A percentile compares a stretch with the other conserved stretches of the same genome.
phyloP scores from a whole-genome alignment of 768 basidiomycete species.

The Mycena kentingensis region DNA sequence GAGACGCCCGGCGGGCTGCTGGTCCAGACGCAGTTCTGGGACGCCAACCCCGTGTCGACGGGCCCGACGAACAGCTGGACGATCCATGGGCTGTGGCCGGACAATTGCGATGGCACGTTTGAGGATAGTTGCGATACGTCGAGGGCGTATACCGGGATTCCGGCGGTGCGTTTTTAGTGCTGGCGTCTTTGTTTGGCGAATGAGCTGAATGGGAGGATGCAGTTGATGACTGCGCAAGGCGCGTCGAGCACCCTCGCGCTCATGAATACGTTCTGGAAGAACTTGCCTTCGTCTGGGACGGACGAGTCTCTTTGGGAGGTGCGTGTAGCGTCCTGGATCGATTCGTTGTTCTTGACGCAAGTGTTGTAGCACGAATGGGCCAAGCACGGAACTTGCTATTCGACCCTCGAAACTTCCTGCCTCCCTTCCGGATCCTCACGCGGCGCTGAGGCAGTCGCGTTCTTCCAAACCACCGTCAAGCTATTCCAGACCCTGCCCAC shows the following conservation, averaged over 20 bases:
- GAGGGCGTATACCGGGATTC: slow-evolving; percentile 48
- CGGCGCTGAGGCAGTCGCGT: slow-evolving; percentile 52
- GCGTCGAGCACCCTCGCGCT: slow-evolving; percentile 59
- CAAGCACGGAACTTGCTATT: slow-evolving; percentile 63
- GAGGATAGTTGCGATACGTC: slow-evolving; percentile 47
- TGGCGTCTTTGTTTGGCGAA: background rate
- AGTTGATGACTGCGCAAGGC: slow-evolving; percentile 61
- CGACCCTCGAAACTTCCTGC: slow-evolving; percentile 61
- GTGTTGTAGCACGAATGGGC: slow-evolving; percentile 61
- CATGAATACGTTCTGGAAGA: slow-evolving; percentile 46
- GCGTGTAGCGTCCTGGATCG: background rate
- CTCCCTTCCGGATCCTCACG: slow-evolving; percentile 56
- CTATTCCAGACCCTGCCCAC: slow-evolving; percentile 50
- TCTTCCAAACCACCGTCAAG: background rate
- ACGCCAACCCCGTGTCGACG: slow-evolving; percentile 41
- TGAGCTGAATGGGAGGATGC: background rate
- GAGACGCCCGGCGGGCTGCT: slow-evolving; percentile 50
- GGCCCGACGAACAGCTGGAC: slow-evolving; percentile 57
- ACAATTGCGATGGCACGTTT: slow-evolving; percentile 11
- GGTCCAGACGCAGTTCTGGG: slow-evolving; percentile 59
- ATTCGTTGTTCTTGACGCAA: background rate
- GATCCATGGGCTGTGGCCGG: slow-evolving; percentile 31
- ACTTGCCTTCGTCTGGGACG: slow-evolving; percentile 38
- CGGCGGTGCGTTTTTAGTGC: slow-evolving; percentile 34
- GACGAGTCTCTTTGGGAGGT: slow-evolving; percentile 69